Conservation (phyloP, 352 stramenopile species). For the Peronospora farinosa region DNA sequence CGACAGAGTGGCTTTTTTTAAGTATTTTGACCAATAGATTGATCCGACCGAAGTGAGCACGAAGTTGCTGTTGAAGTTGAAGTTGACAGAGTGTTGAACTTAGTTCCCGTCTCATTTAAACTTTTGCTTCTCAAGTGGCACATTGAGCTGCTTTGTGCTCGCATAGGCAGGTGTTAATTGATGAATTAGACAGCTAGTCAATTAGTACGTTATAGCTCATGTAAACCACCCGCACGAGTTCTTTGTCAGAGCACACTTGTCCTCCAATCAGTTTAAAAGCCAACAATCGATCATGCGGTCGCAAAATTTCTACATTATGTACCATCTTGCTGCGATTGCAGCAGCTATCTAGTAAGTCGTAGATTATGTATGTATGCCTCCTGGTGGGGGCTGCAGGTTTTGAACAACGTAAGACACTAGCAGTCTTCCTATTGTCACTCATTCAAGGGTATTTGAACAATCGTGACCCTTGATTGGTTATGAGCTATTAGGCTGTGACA, state of each 20-base stretch:
- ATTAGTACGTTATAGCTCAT: neutral
- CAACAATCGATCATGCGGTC: constrained; percentile 5
- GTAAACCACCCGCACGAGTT: constrained; percentile 6
- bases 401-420: constrained; percentile 12
- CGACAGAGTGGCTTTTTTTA: neutral
- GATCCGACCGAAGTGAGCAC: neutral
- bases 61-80: neutral
- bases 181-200: neutral
- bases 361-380: constrained; percentile 23
- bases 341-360: constrained; percentile 32
- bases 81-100: neutral
- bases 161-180: neutral
- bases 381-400: constrained; percentile 18
- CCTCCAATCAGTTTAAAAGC: neutral
- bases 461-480: constrained; percentile 29
- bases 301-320: constrained; percentile 19
- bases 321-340: constrained; percentile 23
- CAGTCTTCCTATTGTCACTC: constrained; percentile 13
- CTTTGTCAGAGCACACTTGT: constrained; percentile 14
- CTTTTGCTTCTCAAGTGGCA: too few relatives aligned
- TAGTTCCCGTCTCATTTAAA: too few relatives aligned
- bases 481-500: constrained; percentile 20
- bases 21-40: neutral
- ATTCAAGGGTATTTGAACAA: constrained; percentile 33
- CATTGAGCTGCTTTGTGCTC: neutral